Percentiles rank a stretch among this genome's conserved stretches.
Conservation (phyloP, 495 filamentous ascomycete genomes). For the Trichoderma asperelloides region DNA sequence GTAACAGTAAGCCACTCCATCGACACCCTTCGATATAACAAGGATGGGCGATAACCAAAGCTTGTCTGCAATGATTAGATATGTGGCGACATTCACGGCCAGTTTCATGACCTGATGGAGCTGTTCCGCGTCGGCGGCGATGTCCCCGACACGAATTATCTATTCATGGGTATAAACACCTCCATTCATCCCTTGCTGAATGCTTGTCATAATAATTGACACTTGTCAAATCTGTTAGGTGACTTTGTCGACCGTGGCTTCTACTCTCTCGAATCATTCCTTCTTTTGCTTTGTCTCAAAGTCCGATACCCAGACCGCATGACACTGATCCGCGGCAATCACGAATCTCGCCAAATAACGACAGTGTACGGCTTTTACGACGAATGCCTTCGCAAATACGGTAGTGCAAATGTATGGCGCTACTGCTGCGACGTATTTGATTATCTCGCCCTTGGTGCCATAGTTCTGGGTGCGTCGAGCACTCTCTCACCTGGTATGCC, state of each 20-base stretch:
- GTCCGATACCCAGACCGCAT: conserved; percentile 97
- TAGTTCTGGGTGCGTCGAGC: conserved; percentile 82
- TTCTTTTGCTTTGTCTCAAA: conserved; percentile 90
- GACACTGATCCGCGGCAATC: conserved; percentile 92
- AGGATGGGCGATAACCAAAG: background rate
- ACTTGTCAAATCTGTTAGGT: conserved; percentile 34
- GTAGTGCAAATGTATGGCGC: conserved; percentile 93
- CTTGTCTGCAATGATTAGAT: conserved; percentile 43
- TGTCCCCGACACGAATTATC: conserved; percentile 94
- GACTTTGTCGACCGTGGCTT: conserved; percentile 98
- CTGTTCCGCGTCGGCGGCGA: conserved; percentile 93
- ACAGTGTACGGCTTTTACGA: conserved; percentile 99
- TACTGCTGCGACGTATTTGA: conserved; percentile 99
- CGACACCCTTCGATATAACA: background rate
- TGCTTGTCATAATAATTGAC: background rate
- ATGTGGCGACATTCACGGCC: conserved; percentile 97
- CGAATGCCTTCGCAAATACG: conserved; percentile 95
- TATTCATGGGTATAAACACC: conserved; percentile 74
- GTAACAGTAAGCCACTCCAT: conserved; percentile 55
- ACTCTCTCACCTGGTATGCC: conserved; percentile 48
- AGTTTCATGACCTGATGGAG: conserved; percentile 99
- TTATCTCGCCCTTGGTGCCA: conserved; percentile 89
- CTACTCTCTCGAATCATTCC: conserved; percentile 94
- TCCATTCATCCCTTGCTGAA: background rate
- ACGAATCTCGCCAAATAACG: conserved; percentile 96